Percentiles rank a stretch among this genome's conserved stretches.
Conservation (phyloP, 345 rosid genomes). For the Gossypium turneri region DNA sequence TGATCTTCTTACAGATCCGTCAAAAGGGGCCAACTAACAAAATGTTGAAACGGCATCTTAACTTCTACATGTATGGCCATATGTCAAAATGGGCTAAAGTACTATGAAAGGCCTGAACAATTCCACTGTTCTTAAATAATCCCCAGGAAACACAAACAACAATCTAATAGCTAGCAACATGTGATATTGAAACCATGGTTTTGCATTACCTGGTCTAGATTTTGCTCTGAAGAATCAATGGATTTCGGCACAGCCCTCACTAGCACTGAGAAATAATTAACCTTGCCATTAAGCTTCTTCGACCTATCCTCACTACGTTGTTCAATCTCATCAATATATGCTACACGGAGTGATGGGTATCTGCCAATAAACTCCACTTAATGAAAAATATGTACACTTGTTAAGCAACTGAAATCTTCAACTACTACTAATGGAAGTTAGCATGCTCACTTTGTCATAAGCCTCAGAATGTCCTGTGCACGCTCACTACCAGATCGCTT, state of each 20-base stretch:
- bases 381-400: not conserved
- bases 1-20: not conserved
- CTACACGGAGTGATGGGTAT: constrained; percentile 97
- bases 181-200: not conserved
- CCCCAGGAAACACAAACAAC: not conserved
- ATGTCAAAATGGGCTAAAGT: not conserved
- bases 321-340: constrained; percentile 96
- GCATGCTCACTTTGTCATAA: constrained; percentile 68
- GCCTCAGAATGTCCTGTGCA: constrained; percentile 85
- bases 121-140: not conserved
- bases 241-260: constrained; percentile 90
- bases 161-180: not conserved
- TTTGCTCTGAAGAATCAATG: constrained; percentile 75
- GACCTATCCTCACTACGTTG: constrained; percentile 63
- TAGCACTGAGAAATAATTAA: constrained; percentile 71
- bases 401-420: constrained; percentile 6
- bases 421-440: not conserved
- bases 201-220: constrained; percentile 73
- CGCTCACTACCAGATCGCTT: constrained; percentile 76
- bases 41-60: not conserved
- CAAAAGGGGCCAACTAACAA: not conserved
- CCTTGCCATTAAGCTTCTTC: constrained; percentile 64
- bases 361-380: constrained; percentile 34
- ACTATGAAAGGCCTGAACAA: not conserved
- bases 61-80: not conserved